These are phyloP conservation scores for Apiotrichum mycotoxinovorans DNA, from an alignment of 1,284 basidiomycete species.

Conservation along the genomic window DNA sequence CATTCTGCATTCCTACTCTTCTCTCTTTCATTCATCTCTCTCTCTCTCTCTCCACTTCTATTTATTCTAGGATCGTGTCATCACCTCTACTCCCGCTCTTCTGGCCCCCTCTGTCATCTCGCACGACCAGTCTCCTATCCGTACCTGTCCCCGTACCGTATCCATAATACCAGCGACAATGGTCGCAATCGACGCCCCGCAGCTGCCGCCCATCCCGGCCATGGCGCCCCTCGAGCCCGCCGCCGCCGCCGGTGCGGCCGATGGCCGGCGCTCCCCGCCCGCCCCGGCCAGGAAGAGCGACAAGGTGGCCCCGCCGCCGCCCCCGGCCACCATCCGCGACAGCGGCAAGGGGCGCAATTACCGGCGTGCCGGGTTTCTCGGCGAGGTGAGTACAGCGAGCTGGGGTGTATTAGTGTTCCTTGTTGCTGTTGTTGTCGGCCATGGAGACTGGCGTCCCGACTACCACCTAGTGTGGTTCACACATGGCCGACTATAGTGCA, in stretches of 20 bases:
- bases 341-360: slow-evolving; percentile 60
- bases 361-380: slow-evolving; percentile 71
- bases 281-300: slow-evolving; percentile 28
- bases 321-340: slow-evolving; percentile 72
- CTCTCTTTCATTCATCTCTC: too few species aligned
- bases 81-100: too few species aligned
- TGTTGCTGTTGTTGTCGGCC: background rate
- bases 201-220: background rate
- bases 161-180: too few species aligned
- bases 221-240: background rate
- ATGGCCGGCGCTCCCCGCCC: background rate
- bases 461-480: background rate
- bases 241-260: background rate
- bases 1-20: background rate
- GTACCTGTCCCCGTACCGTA: too few species aligned
- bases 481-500: background rate
- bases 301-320: slow-evolving; percentile 74
- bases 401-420: background rate
- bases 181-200: background rate
- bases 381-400: slow-evolving; percentile 67
- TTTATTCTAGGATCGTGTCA: too few species aligned
- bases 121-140: too few species aligned
- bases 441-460: background rate
- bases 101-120: too few species aligned
- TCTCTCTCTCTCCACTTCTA: too few species aligned